Evolutionary conservation across 2,329 filamentous ascomycete genomes (phyloP).

Genomic region (Exophiala dermatitidis): DNA sequence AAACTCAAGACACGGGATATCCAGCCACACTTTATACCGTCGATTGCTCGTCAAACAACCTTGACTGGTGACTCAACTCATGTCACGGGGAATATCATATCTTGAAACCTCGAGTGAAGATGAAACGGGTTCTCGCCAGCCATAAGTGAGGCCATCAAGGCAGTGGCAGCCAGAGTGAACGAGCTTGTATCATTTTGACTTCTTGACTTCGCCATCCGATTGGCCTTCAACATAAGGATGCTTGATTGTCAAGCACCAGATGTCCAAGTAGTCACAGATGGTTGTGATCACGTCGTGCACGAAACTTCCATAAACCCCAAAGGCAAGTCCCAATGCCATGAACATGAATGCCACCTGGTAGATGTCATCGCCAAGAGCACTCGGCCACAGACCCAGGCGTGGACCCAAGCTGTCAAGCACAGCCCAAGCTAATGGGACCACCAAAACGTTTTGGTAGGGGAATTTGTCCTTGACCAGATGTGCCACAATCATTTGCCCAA

Average conservation of each 20-base stretch:
- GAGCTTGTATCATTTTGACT: constrained; percentile 14
- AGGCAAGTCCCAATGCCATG: constrained; percentile 70
- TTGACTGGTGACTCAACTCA: neutral
- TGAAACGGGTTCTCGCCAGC: neutral
- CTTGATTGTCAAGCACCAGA: constrained; percentile 98
- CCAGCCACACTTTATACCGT: neutral
- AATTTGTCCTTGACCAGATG: constrained; percentile 83
- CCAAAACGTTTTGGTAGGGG: constrained; percentile 82
- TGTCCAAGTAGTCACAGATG: constrained; percentile 96
- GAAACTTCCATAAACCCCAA: constrained; percentile 96
- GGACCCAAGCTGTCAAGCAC: constrained; percentile 77
- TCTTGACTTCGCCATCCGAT: constrained; percentile 20
- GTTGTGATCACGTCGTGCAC: constrained; percentile 93
- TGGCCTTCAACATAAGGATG: constrained; percentile 51
- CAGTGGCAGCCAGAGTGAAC: neutral
- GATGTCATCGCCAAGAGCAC: constrained; percentile 63
- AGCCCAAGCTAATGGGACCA: constrained; percentile 67
- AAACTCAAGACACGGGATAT: neutral
- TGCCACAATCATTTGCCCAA: constrained; percentile 91
- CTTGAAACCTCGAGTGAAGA: neutral
- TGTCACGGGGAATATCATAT: neutral
- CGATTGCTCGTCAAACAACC: neutral
- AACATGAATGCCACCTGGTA: constrained; percentile 92
- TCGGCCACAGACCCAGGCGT: constrained; percentile 63
- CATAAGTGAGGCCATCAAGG: neutral